These are phyloP conservation scores for Cladobotryum protrusum DNA, from an alignment of 2,329 filamentous ascomycete species.

Conservation along the genomic window DNA sequence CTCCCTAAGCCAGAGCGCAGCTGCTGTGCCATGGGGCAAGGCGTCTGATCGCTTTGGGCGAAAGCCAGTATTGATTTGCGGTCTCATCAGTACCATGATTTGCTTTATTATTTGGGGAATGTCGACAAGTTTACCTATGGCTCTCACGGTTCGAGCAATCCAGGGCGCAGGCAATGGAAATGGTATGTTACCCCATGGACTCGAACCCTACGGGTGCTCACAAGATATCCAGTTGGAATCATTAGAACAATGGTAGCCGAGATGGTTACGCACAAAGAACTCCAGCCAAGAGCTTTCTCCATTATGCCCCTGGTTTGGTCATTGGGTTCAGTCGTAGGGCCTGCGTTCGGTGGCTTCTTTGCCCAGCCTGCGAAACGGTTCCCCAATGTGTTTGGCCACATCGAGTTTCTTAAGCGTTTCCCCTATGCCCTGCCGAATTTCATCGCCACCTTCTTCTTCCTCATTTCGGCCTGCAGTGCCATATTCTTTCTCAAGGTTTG, in stretches of 20 bases:
- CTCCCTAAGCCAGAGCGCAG: slow-evolving; percentile 64
- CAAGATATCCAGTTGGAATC: slow-evolving; percentile 60
- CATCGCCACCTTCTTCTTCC: slow-evolving; percentile 67
- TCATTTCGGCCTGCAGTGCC: slow-evolving; percentile 67
- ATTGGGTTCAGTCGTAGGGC: slow-evolving; percentile 80
- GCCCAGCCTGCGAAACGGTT: slow-evolving; percentile 73
- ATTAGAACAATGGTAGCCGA: slow-evolving; percentile 89
- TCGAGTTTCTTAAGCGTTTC: slow-evolving; percentile 63
- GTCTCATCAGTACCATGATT: slow-evolving; percentile 71
- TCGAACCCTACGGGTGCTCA: slow-evolving; percentile 6
- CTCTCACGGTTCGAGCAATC: slow-evolving; percentile 69
- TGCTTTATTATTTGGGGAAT: slow-evolving; percentile 80
- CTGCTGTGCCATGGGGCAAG: slow-evolving; percentile 69
- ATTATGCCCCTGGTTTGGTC: slow-evolving; percentile 91
- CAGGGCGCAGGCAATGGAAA: slow-evolving; percentile 85
- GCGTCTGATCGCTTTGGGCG: slow-evolving; percentile 74
- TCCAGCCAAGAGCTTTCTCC: slow-evolving; percentile 85
- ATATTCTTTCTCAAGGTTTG: slow-evolving; percentile 67
- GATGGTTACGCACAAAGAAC: slow-evolving; percentile 77
- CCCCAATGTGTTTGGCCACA: slow-evolving; percentile 62
- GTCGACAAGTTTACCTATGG: slow-evolving; percentile 71
- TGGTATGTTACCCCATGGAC: slow-evolving; percentile 37
- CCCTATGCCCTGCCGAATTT: slow-evolving; percentile 85
- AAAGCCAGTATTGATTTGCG: slow-evolving; percentile 72
- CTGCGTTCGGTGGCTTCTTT: slow-evolving; percentile 79